These are phyloP conservation scores for Euphorbia corollata DNA, from an alignment of 441 rosid genomes.

Conservation along the genomic window DNA sequence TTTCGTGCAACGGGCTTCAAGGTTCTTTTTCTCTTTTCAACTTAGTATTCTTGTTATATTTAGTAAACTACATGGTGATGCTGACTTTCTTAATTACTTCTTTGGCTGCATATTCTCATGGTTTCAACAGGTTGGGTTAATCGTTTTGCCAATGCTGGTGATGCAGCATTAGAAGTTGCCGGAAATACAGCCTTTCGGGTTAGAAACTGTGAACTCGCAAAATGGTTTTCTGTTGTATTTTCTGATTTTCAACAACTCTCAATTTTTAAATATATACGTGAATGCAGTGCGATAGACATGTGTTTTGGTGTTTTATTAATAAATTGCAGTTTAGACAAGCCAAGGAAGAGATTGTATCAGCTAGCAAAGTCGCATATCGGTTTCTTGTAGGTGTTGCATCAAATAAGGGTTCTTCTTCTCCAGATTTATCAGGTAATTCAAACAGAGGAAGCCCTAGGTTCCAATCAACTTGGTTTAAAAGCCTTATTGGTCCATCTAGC, in stretches of 20 bases:
- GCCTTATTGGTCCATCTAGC: slow-evolving; percentile 47
- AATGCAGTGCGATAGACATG: not conserved
- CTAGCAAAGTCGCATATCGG: slow-evolving; percentile 94
- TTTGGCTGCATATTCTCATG: slow-evolving; percentile 8
- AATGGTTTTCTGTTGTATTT: not conserved
- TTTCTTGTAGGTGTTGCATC: slow-evolving; percentile 59
- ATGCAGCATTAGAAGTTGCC: slow-evolving; percentile 89
- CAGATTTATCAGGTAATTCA: slow-evolving; percentile 50
- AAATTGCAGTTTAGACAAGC: slow-evolving; percentile 81
- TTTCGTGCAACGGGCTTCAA: not conserved
- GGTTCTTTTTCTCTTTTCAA: slow-evolving; percentile 2
- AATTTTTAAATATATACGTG: not conserved
- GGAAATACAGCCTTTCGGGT: slow-evolving; percentile 90
- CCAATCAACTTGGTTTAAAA: slow-evolving; percentile 79
- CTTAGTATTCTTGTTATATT: not conserved
- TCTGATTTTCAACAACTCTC: not conserved
- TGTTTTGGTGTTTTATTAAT: slow-evolving; percentile 12
- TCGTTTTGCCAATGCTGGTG: slow-evolving; percentile 96
- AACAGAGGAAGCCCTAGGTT: slow-evolving; percentile 52
- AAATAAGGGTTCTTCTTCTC: slow-evolving; percentile 29
- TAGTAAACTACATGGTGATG: not conserved
- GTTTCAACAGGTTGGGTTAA: slow-evolving; percentile 82
- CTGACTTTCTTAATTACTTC: not conserved
- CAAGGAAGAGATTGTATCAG: slow-evolving; percentile 85
- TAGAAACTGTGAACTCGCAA: slow-evolving; percentile 18